Evolutionary conservation across 176 grass and related monocot species (phyloP).

Genomic region (Echinochloa phyllopogon): DNA sequence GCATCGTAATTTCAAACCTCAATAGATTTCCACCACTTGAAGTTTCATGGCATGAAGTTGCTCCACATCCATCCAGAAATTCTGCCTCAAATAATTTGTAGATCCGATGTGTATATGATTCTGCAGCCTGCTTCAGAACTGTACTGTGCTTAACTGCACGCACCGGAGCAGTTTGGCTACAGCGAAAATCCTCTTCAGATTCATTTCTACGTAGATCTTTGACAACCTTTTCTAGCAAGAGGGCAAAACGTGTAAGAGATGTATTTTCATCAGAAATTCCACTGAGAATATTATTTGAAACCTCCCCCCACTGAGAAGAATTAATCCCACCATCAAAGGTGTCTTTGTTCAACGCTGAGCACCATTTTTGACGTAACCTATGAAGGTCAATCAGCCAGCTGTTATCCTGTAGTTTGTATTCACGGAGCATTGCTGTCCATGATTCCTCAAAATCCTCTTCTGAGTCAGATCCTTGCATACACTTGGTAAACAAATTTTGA

Average conservation of each 20-base stretch:
- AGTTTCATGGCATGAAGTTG: slow-evolving; percentile 72
- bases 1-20: slow-evolving; percentile 83
- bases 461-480: slow-evolving; percentile 74
- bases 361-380: slow-evolving; percentile 73
- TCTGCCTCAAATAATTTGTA: slow-evolving; percentile 91
- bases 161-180: slow-evolving; percentile 80
- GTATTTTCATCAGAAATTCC: slow-evolving; percentile 81
- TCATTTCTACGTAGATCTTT: slow-evolving; percentile 67
- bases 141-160: slow-evolving; percentile 84
- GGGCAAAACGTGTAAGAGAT: slow-evolving; percentile 67
- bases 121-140: slow-evolving; percentile 75
- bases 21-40: slow-evolving; percentile 60
- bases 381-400: slow-evolving; percentile 66
- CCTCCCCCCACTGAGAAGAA: slow-evolving; percentile 76
- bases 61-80: slow-evolving; percentile 83
- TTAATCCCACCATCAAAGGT: slow-evolving; percentile 87
- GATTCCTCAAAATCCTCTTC: slow-evolving; percentile 70
- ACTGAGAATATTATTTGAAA: slow-evolving; percentile 73
- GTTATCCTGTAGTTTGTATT: slow-evolving; percentile 70
- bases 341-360: slow-evolving; percentile 77
- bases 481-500: slow-evolving; percentile 74
- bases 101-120: slow-evolving; percentile 76
- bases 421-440: slow-evolving; percentile 63
- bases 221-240: slow-evolving; percentile 78
- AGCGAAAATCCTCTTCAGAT: slow-evolving; percentile 84